Conservation (phyloP, 2,329 filamentous ascomycete species). For the Penicillium sp. region DNA sequence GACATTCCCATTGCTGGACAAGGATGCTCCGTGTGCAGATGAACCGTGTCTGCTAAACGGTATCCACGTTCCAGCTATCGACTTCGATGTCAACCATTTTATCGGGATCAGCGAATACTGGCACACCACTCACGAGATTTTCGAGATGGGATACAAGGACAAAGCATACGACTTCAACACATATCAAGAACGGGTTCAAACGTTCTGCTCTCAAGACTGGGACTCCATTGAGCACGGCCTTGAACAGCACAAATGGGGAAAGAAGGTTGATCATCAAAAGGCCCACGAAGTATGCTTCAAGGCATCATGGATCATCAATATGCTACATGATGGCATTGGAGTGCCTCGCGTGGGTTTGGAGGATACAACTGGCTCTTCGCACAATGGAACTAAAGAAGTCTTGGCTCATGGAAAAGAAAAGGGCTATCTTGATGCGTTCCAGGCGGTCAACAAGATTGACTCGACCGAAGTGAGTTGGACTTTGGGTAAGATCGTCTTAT, state of each 20-base stretch:
- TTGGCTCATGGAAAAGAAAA: constrained; percentile 68
- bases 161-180: constrained; percentile 86
- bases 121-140: constrained; percentile 96
- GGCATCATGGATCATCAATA: constrained; percentile 94
- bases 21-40: constrained; percentile 80
- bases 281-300: constrained; percentile 95
- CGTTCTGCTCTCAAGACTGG: constrained; percentile 87
- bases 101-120: constrained; percentile 98
- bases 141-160: constrained; percentile 71
- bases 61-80: constrained; percentile 88
- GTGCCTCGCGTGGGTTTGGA: constrained; percentile 84
- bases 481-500: constrained; percentile 91
- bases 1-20: constrained; percentile 84
- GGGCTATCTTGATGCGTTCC: constrained; percentile 80
- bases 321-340: constrained; percentile 93
- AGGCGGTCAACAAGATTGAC: constrained; percentile 88
- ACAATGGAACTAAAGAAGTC: constrained; percentile 72
- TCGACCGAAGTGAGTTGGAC: constrained; percentile 96
- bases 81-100: constrained; percentile 97
- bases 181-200: constrained; percentile 79
- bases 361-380: constrained; percentile 51
- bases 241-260: constrained; percentile 66
- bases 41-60: constrained; percentile 87
- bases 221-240: constrained; percentile 68
- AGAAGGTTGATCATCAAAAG: constrained; percentile 70